phyloP scores from a whole-genome alignment of 75 land plant genomes.

The Adiantum capillusveneris region DNA sequence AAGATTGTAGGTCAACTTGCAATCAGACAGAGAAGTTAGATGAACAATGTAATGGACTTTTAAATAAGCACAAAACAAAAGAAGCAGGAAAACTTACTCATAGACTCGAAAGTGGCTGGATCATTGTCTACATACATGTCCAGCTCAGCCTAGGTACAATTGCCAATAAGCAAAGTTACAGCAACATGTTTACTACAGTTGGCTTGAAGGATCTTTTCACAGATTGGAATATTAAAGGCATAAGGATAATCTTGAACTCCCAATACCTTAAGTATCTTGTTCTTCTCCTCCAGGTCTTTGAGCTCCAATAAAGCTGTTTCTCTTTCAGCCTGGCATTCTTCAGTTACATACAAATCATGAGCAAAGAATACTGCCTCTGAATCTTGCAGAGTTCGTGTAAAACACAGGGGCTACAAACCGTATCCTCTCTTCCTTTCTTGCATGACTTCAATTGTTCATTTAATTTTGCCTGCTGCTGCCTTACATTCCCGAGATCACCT shows the following conservation, averaged over 20 bases:
- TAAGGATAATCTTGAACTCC: too few relatives aligned
- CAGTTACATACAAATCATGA: neutral
- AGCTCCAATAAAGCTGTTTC: slow-evolving; percentile 59
- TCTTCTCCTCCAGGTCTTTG: slow-evolving; percentile 41
- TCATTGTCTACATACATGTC: slow-evolving; percentile 80
- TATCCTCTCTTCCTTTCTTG: slow-evolving; percentile 86
- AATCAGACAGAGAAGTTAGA: too few relatives aligned
- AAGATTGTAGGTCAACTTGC: too few relatives aligned
- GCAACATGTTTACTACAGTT: too few relatives aligned
- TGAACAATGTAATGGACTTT: too few relatives aligned
- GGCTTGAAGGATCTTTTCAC: too few relatives aligned
- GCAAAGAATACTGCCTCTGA: neutral
- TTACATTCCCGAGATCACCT: slow-evolving; percentile 44
- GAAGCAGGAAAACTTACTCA: too few relatives aligned
- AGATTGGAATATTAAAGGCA: too few relatives aligned
- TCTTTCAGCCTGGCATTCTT: slow-evolving; percentile 53
- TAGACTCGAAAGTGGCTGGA: slow-evolving; percentile 78
- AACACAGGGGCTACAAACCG: slow-evolving; percentile 29
- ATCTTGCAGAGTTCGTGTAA: neutral
- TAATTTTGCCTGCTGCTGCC: slow-evolving; percentile 47
- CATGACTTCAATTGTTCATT: slow-evolving; percentile 37
- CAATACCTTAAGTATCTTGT: slow-evolving; percentile 57
- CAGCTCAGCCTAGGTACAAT: slow-evolving; percentile 55
- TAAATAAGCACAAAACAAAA: too few relatives aligned
- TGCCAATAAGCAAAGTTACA: too few relatives aligned